Evolutionary conservation across 805 yeast genomes (phyloP).

Genomic region (Yarrowia sp.): DNA sequence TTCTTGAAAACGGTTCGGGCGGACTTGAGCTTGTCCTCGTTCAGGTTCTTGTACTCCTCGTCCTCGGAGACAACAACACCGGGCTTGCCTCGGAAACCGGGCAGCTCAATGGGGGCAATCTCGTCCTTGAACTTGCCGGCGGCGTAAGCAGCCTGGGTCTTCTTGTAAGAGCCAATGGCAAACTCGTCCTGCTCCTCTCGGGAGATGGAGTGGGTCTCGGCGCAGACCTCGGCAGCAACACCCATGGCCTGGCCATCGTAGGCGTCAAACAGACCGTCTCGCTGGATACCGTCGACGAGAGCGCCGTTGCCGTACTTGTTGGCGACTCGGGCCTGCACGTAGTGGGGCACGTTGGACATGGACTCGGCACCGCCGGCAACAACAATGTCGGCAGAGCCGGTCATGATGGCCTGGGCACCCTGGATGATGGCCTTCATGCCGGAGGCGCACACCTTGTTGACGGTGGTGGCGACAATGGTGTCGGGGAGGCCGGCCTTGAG

Average conservation of each 20-base stretch:
- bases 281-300: slow-evolving; percentile 83
- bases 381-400: slow-evolving; percentile 88
- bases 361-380: slow-evolving; percentile 98
- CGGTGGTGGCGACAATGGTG: slow-evolving; percentile 78
- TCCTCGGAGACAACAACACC: slow-evolving; percentile 68
- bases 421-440: slow-evolving; percentile 89
- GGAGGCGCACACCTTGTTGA: slow-evolving; percentile 96
- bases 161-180: slow-evolving; percentile 80
- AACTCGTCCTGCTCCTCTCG: slow-evolving; percentile 88
- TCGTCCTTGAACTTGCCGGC: slow-evolving; percentile 80
- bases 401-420: slow-evolving; percentile 84
- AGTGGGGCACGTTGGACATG: slow-evolving; percentile 95
- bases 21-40: slow-evolving; percentile 69
- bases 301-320: slow-evolving; percentile 82
- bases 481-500: slow-evolving; percentile 82
- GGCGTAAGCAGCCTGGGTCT: slow-evolving; percentile 77
- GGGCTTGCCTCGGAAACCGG: slow-evolving; percentile 87
- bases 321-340: slow-evolving; percentile 79
- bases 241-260: slow-evolving; percentile 92
- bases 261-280: slow-evolving; percentile 92
- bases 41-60: slow-evolving; percentile 78
- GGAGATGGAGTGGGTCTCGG: slow-evolving; percentile 68
- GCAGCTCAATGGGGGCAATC: slow-evolving; percentile 82
- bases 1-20: slow-evolving; percentile 95
- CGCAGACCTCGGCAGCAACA: slow-evolving; percentile 95